Conservation (phyloP, 768 basidiomycete genomes). For the Guyanaporus albipodus region DNA sequence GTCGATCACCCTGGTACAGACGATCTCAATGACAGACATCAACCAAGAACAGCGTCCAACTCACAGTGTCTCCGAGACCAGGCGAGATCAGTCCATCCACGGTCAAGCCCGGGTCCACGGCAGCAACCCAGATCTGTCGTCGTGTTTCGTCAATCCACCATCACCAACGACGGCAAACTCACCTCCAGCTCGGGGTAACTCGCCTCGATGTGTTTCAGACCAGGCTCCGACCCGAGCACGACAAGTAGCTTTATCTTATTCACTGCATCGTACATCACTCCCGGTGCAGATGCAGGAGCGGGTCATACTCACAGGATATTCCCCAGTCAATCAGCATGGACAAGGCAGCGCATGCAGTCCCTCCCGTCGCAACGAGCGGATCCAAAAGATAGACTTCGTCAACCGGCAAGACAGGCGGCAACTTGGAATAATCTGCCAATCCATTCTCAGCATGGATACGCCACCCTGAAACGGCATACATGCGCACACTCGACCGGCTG, state of each 20-base stretch:
- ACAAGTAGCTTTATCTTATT: constrained; percentile 76
- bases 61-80: constrained; percentile 85
- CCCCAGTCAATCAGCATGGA: constrained; percentile 86
- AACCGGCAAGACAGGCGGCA: constrained; percentile 69
- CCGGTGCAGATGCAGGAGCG: not conserved
- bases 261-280: constrained; percentile 37
- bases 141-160: not conserved
- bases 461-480: not conserved
- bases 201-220: constrained; percentile 59
- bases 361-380: constrained; percentile 91
- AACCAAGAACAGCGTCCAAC: constrained; percentile 24
- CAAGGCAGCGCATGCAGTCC: constrained; percentile 85
- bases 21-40: not conserved
- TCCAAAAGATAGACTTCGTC: constrained; percentile 88
- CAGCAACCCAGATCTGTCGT: constrained; percentile 79
- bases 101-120: constrained; percentile 72
- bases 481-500: constrained; percentile 88
- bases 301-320: constrained; percentile 49
- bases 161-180: not conserved
- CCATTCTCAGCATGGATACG: constrained; percentile 1
- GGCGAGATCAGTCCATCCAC: constrained; percentile 78
- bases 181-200: constrained; percentile 83
- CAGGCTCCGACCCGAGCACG: constrained; percentile 74
- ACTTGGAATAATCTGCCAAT: constrained; percentile 79
- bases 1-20: constrained; percentile 68